Percentiles rank a stretch among this genome's conserved stretches.
Evolutionary conservation across 2,329 filamentous ascomycete species (phyloP).

Genomic region (Hymenoscyphus scutula): DNA sequence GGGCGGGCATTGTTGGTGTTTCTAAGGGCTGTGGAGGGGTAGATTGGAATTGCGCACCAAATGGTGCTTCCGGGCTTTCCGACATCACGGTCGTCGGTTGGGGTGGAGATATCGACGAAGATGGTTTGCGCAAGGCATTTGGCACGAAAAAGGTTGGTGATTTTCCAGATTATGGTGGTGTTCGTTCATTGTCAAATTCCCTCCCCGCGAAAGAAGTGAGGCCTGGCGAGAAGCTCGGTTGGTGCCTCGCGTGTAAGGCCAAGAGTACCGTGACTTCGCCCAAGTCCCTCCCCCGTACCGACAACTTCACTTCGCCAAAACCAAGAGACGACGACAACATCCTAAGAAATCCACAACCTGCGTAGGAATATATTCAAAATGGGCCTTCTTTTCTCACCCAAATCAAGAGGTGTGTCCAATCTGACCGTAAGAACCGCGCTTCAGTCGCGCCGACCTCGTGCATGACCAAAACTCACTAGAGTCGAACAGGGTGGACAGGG

Average conservation of each 20-base stretch:
- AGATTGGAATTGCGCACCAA: constrained; percentile 8
- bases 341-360: background rate
- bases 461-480: background rate
- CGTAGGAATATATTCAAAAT: background rate
- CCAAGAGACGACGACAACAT: background rate
- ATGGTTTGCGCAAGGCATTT: constrained; percentile 24
- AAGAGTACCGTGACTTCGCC: background rate
- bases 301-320: background rate
- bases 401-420: background rate
- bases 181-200: background rate
- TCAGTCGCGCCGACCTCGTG: background rate
- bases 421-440: background rate
- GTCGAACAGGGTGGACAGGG: background rate
- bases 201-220: background rate
- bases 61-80: constrained; percentile 10
- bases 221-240: background rate
- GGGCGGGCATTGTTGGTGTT: constrained; percentile 12
- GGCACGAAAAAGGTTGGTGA: background rate
- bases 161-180: background rate
- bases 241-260: background rate
- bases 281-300: background rate
- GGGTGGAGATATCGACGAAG: constrained; percentile 26
- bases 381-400: background rate
- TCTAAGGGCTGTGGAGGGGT: constrained; percentile 12
- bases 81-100: constrained; percentile 30